Base-by-base conservation (phyloP, 2,329 filamentous ascomycete species). In the Talaromyces sp. region DNA sequence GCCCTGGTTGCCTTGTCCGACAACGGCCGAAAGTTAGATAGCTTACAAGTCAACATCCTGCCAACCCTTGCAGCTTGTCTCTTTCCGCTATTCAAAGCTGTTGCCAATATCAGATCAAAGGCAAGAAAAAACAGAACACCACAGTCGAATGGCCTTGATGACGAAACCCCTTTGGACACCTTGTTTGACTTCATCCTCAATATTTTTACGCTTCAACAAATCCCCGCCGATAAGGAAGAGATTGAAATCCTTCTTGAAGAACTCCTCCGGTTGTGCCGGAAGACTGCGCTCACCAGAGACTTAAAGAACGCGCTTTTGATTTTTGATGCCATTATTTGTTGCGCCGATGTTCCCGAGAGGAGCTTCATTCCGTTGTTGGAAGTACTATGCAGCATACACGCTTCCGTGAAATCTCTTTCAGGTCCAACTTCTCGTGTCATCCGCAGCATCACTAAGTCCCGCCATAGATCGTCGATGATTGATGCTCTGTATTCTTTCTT, bases 301-400 rank as follows among this genome's bases (percentile, higher is more conserved):
- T 75, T 78, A 24, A 78, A 77, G 57, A 75, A 77, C 57, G 72
- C 75, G 1, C 63, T 78, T 11, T 68, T 70, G 26, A 69, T 78
- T 11, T 75, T 78, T 56, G 75, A 77, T 60, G 72, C 75, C n/a
- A 68, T 77, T 48, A 77, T 78, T 51, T 65, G 73, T 32, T 76
- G 74, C 59, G 68, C 71, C n/a, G 68, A 74, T 62, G 68, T 78
- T 2, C 75, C 75, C 3, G 68, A 75, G 48, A 62, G 64, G 60
- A 76, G 70, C 57, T 75, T 77, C 53, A 60, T 69, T 38, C 65
- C 69, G 29, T 64, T 78, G 54, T 64, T 78, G 29, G 75, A 78
- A 58, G 74, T 78, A 32, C 66, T 78, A 38, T 78, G 75, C 68
- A 77, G 74, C 61, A 78, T 78, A 27, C 75, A 77, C 66, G 74